Conservation (phyloP, 2,329 filamentous ascomycete species). For the Emergomyces orientalis region DNA sequence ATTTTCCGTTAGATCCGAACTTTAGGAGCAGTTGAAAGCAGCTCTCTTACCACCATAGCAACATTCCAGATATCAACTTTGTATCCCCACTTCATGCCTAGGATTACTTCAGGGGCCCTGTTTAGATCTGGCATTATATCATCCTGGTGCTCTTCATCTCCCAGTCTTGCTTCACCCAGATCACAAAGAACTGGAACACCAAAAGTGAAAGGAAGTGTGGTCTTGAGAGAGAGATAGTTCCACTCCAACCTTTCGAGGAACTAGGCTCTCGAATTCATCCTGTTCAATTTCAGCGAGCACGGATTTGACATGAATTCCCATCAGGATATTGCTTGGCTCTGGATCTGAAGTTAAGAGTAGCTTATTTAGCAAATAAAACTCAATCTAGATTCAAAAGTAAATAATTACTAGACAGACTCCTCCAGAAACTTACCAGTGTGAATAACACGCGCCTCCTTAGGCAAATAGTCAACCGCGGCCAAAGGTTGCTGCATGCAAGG, state of each 20-base stretch:
- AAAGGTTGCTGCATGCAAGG: constrained; percentile 19
- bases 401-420: too few species aligned
- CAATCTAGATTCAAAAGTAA: too few species aligned
- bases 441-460: constrained; percentile 20
- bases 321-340: constrained; percentile 26
- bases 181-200: constrained; percentile 10
- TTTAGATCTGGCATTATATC: constrained; percentile 18
- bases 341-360: constrained; percentile 26
- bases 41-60: constrained; percentile 18
- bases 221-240: constrained; percentile 12
- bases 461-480: constrained; percentile 23
- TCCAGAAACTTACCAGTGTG: constrained; percentile 19
- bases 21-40: too few species aligned
- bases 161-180: constrained; percentile 9
- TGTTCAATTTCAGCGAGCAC: constrained; percentile 24
- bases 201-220: constrained; percentile 4
- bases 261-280: constrained; percentile 21
- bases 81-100: constrained; percentile 19
- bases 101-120: constrained; percentile 19
- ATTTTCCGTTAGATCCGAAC: neutral
- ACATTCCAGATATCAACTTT: constrained; percentile 21
- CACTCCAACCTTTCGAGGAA: constrained; percentile 22
- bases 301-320: constrained; percentile 23
- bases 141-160: neutral
- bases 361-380: too few species aligned